phyloP scores from a whole-genome alignment of 352 stramenopile genomes.

The Aphanomyces invadans region DNA sequence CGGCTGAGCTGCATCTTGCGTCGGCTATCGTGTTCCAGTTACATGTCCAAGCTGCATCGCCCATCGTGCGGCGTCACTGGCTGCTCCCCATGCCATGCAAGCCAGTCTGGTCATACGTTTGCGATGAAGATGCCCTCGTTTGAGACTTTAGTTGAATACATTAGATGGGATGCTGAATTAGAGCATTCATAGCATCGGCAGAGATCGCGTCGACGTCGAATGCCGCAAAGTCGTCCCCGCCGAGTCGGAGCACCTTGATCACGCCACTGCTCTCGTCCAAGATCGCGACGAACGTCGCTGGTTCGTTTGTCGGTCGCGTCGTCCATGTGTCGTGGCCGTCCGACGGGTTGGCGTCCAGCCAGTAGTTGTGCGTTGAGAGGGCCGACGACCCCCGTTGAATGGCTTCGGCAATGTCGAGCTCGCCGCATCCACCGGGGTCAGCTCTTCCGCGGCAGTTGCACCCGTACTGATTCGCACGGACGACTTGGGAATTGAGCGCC shows the following conservation, averaged over 20 bases:
- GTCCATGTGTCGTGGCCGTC: slow-evolving; percentile 56
- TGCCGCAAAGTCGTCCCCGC: slow-evolving; percentile 59
- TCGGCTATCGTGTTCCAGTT: no score
- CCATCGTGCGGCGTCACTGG: no score
- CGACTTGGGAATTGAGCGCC: slow-evolving; percentile 61
- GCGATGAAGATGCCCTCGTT: no score
- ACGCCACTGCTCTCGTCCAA: slow-evolving; percentile 51
- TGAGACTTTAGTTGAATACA: neutral
- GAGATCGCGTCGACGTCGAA: slow-evolving; percentile 24
- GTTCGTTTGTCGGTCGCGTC: slow-evolving; percentile 38
- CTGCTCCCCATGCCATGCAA: no score
- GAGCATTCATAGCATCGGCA: neutral
- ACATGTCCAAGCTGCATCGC: no score
- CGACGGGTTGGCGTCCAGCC: slow-evolving; percentile 48
- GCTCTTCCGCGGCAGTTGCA: slow-evolving; percentile 75
- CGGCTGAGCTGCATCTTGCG: no score
- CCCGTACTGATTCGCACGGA: slow-evolving; percentile 63
- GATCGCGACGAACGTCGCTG: slow-evolving; percentile 61
- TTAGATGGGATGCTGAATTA: neutral
- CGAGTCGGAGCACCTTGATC: slow-evolving; percentile 58
- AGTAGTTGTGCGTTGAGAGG: slow-evolving; percentile 78
- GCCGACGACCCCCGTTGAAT: slow-evolving; percentile 48
- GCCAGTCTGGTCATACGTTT: no score
- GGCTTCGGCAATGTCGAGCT: slow-evolving; percentile 73
- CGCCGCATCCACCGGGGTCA: slow-evolving; percentile 53